Conservation (phyloP, 129 eudicot genomes). For the Mikania micrantha region DNA sequence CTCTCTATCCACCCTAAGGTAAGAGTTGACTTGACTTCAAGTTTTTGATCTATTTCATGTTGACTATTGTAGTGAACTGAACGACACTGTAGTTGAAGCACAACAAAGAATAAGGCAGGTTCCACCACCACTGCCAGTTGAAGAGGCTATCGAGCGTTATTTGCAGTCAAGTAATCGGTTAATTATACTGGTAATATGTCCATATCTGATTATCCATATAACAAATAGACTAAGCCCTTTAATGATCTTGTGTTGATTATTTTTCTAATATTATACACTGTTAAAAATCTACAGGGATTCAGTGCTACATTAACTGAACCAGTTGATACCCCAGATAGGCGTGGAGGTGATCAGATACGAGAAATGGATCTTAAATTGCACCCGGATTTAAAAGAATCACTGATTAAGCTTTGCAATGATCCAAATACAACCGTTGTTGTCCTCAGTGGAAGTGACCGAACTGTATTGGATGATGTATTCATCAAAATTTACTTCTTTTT, state of each 20-base stretch:
- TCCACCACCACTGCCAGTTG: slow-evolving; percentile 57
- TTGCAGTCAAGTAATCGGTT: slow-evolving; percentile 70
- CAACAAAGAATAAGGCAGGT: slow-evolving; percentile 76
- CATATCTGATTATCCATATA: background rate
- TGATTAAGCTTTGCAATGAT: slow-evolving; percentile 55
- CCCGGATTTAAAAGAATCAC: slow-evolving; percentile 65
- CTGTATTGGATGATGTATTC: slow-evolving; percentile 65
- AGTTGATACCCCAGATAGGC: slow-evolving; percentile 67
- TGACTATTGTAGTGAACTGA: slow-evolving; percentile 51
- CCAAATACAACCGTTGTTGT: slow-evolving; percentile 80
- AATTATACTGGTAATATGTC: slow-evolving; percentile 67
- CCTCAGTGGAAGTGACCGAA: slow-evolving; percentile 84
- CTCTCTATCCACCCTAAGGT: background rate
- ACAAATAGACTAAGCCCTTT: background rate
- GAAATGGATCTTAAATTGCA: slow-evolving; percentile 93
- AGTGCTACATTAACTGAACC: slow-evolving; percentile 82
- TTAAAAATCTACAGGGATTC: slow-evolving; percentile 59
- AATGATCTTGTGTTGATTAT: background rate
- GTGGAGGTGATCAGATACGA: slow-evolving; percentile 87
- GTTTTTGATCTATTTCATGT: slow-evolving; percentile 8
- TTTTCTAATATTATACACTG: background rate
- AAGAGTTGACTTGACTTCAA: background rate
- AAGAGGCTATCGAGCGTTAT: slow-evolving; percentile 51
- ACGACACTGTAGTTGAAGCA: slow-evolving; percentile 91
- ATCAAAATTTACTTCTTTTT: background rate